Conservation (phyloP, 2,329 filamentous ascomycete genomes). For the Blumeriella jaapii region DNA sequence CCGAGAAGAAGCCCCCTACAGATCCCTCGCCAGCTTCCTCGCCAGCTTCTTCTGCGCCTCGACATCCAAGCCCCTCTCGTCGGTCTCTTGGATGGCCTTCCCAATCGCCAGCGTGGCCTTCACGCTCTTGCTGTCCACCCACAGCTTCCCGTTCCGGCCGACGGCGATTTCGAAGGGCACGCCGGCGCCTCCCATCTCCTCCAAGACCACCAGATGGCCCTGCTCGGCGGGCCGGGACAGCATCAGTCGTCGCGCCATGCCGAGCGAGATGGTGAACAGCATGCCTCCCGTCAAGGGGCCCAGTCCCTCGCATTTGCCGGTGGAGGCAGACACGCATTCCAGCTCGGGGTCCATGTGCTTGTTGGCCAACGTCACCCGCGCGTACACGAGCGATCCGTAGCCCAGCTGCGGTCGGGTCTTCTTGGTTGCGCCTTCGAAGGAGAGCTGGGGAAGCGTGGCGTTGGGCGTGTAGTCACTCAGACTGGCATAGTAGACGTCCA, state of each 20-base stretch:
- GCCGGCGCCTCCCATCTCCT: conserved; percentile 65
- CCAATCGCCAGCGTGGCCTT: conserved; percentile 69
- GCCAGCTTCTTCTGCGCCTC: conserved; percentile 63
- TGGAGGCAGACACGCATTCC: conserved; percentile 76
- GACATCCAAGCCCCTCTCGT: conserved; percentile 50
- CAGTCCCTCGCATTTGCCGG: conserved; percentile 79
- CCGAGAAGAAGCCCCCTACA: conserved; percentile 10
- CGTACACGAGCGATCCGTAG: conserved; percentile 74
- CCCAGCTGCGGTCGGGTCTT: conserved; percentile 77
- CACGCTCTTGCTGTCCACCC: conserved; percentile 71
- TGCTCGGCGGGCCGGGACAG: conserved; percentile 48
- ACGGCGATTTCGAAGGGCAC: conserved; percentile 88
- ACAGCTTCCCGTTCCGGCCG: conserved; percentile 83
- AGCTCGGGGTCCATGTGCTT: conserved; percentile 82
- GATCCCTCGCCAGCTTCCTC: conserved; percentile 38
- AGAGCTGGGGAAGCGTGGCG: conserved; percentile 70
- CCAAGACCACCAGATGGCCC: conserved; percentile 60
- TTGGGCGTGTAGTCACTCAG: conserved; percentile 54
- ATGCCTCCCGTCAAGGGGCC: conserved; percentile 78
- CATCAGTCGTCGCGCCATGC: conserved; percentile 72
- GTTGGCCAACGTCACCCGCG: conserved; percentile 66
- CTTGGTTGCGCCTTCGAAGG: conserved; percentile 88
- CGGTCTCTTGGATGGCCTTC: conserved; percentile 64
- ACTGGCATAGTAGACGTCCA: conserved; percentile 70
- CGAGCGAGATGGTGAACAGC: conserved; percentile 69